phyloP scores from a whole-genome alignment of 106 monocot genomes.

The Alisma plantagoaquatica region DNA sequence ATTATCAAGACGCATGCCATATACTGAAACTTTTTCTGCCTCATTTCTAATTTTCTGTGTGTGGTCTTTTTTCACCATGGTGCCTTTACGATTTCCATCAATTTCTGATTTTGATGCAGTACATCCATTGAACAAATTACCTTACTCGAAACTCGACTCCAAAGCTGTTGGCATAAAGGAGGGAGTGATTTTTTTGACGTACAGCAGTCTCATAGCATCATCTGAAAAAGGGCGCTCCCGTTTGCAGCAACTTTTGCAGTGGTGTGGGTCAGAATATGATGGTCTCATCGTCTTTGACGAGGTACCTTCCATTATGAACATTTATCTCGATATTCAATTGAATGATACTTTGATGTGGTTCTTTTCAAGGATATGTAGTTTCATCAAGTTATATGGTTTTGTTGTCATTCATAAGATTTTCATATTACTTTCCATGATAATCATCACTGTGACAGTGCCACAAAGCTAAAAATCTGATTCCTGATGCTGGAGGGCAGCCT shows the following conservation, averaged over 20 bases:
- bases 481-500: constrained; percentile 86
- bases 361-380: too few relatives aligned
- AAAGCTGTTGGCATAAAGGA: constrained; percentile 93
- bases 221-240: constrained; percentile 95
- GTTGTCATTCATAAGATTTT: not conserved
- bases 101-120: constrained; percentile 28
- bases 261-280: constrained; percentile 92
- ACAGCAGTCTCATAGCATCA: constrained; percentile 95
- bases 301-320: constrained; percentile 53
- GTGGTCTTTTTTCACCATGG: too few relatives aligned
- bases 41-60: too few relatives aligned
- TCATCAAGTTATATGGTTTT: too few relatives aligned
- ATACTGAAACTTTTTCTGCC: too few relatives aligned
- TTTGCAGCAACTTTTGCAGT: constrained; percentile 86
- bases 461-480: constrained; percentile 98
- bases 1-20: too few relatives aligned
- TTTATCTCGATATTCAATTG: too few relatives aligned
- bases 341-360: not conserved
- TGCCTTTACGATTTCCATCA: too few relatives aligned
- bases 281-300: constrained; percentile 96
- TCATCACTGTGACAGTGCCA: constrained; percentile 95
- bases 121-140: constrained; percentile 94
- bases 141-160: constrained; percentile 96
- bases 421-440: too few relatives aligned
- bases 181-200: constrained; percentile 91